A percentile compares a stretch with the other conserved stretches of the same genome.
These are phyloP conservation scores for Phylloporus scabripes DNA, from an alignment of 768 basidiomycete genomes.

Conservation along the genomic window DNA sequence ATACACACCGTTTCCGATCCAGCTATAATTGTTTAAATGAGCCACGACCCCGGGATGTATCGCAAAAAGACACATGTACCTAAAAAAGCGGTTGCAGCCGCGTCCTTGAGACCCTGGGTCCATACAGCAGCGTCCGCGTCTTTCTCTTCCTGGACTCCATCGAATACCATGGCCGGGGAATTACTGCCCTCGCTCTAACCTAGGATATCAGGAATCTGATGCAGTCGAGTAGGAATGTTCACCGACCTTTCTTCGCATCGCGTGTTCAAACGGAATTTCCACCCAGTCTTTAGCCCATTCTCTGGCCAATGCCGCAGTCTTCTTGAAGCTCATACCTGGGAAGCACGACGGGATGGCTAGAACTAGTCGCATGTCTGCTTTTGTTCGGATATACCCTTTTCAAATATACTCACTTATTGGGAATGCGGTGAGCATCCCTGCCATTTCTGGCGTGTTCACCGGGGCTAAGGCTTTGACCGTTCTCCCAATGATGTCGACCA, in stretches of 20 bases:
- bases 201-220: neutral
- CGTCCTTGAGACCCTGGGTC: slow-evolving; percentile 11
- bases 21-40: slow-evolving; percentile 2
- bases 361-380: slow-evolving; percentile 8
- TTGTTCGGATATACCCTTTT: neutral
- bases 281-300: slow-evolving; percentile 5
- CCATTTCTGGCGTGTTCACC: slow-evolving; percentile 4
- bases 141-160: slow-evolving; percentile 5
- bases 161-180: slow-evolving; percentile 14
- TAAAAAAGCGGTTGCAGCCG: slow-evolving; percentile 14
- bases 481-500: slow-evolving; percentile 10
- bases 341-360: slow-evolving; percentile 17
- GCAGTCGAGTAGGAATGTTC: neutral
- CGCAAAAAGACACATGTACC: neutral
- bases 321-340: slow-evolving; percentile 16
- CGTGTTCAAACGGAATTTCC: slow-evolving; percentile 26
- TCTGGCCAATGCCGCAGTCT: slow-evolving; percentile 1
- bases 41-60: neutral
- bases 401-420: slow-evolving; percentile 8
- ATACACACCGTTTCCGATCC: slow-evolving; percentile 16
- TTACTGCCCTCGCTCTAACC: neutral
- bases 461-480: neutral
- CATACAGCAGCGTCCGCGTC: neutral
- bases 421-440: slow-evolving; percentile 1
- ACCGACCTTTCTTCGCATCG: slow-evolving; percentile 24